Evolutionary conservation across 306 rosid species (phyloP), one percentile per base, ranked within the genome.

Genomic region (Corylus heterophylla): DNA sequence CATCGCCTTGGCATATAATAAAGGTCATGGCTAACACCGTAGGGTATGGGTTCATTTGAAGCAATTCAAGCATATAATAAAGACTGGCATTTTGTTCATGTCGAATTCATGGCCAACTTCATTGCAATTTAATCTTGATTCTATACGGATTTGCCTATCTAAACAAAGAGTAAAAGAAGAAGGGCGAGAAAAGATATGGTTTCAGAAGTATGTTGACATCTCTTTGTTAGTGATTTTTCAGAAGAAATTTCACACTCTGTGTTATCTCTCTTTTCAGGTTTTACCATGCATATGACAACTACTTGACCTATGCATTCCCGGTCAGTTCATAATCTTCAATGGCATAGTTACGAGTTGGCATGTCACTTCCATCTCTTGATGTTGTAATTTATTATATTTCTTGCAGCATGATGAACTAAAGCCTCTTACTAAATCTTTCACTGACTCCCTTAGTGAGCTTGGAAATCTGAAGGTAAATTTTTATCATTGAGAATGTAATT

Each of bases 391-490:
- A 52, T 45, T 27, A 18, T 70, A 13, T 55, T 74, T 3, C 54
- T 85, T 89, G 88, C 92, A 93, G 99, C 98, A 95, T 54, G 99
- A 95, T 80, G 99, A 95, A 85, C 86, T 93, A 58, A 95, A 95
- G 83, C 99, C 99, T 80, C 89, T 95, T 9, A 84, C 97, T 27
- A 92, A 90, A 89, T 82, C 88, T 62, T 95, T 82, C 84, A 95
- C 99, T 1, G 84, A 95, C 77, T 95, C 99, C 83, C 89, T 95
- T 22, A 87, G 94, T 51, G 98, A 95, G 88, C 90, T 95, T 63
- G 99, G 99, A 76, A 95, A 95, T 89, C 83, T 95, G 82, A 93
- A 87, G 90, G 98, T 95, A 76, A 75, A 45, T 59, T 63, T 42
- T 62, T 17, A 73, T 63, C 50, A 18, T n/a, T 25, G 22, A 35